Base-by-base conservation (phyloP, 139 green algal genomes). In the Nannochloris sp. region DNA sequence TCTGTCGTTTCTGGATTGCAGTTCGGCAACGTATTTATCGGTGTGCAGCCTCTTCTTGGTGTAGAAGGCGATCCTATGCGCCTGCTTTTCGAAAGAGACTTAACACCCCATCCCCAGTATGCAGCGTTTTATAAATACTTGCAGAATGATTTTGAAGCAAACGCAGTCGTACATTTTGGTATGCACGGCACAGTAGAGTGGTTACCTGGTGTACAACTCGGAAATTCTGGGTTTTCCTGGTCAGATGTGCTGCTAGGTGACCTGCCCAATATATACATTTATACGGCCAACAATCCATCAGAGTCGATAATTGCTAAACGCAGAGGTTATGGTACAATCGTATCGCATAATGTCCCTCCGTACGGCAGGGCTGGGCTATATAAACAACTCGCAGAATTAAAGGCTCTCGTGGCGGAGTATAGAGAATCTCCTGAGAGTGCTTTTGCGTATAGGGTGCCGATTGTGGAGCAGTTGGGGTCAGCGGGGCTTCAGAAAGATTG, bases 161-260 rank as follows among this genome's bases (percentile, higher is more conserved):
- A 96, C 35, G 93, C 85, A 0, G 80, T 98, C 35, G 48, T 99
- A 61, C 93, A 98, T 81, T 94, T 97, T 72, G 93, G 93, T 62
- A 99, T 97, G 89, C 93, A 99, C 71, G 93, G 93, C 67, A 98
- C 93, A 0, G 87, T 95, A 53, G 92, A 98, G 76, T 97, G 92
- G 90, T 86, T 99, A 60, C 93, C 93, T 13, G 93, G 93, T 1
- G 76, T 83, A 4, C 89, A 90, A 1, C 81, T 98, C 25, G 89
- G 89, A 37, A 93, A 95, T 72, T 90, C 83, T 1, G 88, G 85
- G 1, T 65, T 87, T 27, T 85, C 60, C 34, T 93, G 87, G 85
- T 83, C 80, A 1, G 89, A 96, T 55, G 73, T 88, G 30, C 75
- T 95, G 36, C 61, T 95, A 56, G 60, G 85, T n/a, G 59, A 83